Evolutionary conservation across 805 yeast genomes (phyloP).

Genomic region (Nakazawaea laoshanensis): DNA sequence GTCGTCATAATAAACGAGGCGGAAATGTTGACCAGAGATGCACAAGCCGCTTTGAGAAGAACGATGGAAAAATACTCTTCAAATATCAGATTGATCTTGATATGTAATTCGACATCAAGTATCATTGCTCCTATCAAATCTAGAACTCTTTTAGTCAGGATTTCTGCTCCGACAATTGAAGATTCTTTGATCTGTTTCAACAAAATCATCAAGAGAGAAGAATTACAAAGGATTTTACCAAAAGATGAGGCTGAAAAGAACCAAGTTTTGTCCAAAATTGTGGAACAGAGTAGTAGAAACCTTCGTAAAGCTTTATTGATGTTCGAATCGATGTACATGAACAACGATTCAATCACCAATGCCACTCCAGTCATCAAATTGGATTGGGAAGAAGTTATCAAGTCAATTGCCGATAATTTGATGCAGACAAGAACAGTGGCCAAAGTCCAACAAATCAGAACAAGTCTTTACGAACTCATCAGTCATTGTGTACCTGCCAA

Average conservation of each 20-base stretch:
- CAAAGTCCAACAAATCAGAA: conserved; percentile 49
- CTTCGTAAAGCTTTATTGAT: conserved; percentile 70
- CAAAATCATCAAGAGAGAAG: conserved; percentile 51
- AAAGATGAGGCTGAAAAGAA: conserved; percentile 24
- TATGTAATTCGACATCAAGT: conserved; percentile 85
- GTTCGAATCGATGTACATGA: conserved; percentile 76
- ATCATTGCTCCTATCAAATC: conserved; percentile 93
- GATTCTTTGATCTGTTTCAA: conserved; percentile 53
- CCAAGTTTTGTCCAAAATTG: conserved; percentile 40
- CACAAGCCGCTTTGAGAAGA: conserved; percentile 91
- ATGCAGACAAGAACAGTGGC: conserved; percentile 57
- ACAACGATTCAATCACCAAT: conserved; percentile 41
- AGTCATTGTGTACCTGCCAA: conserved; percentile 93
- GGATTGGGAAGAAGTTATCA: conserved; percentile 87
- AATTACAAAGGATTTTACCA: conserved; percentile 22
- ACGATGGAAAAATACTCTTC: conserved; percentile 94
- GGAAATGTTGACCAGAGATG: conserved; percentile 81
- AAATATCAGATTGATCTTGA: conserved; percentile 73
- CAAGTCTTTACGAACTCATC: conserved; percentile 70
- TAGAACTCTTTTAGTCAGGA: conserved; percentile 80
- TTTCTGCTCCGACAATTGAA: conserved; percentile 64
- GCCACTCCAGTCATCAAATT: conserved; percentile 53
- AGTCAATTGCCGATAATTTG: conserved; percentile 52
- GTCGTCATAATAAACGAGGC: conserved; percentile 89
- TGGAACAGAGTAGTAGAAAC: conserved; percentile 55